Evolutionary conservation across 768 basidiomycete species (phyloP), one percentile per base, ranked within the genome.

Genomic region (Clitopilus hobsonii): DNA sequence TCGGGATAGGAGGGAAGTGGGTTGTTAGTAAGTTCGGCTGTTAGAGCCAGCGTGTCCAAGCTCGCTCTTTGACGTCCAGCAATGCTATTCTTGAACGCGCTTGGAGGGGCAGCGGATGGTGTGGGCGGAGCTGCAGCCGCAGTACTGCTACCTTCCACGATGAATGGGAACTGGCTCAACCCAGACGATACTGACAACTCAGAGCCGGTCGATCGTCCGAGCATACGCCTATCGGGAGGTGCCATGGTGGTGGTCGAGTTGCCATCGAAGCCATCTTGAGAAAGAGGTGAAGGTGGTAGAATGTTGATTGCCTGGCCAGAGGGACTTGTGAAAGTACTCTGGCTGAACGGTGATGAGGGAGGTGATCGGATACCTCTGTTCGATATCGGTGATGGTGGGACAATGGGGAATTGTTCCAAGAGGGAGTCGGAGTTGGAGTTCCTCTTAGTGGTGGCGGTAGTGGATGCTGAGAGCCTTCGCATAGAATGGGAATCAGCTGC

Each of bases 351-450:
- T 8, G 89, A 91, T 54, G 84, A 83, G 30, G 87, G 86, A 5
- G 88, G 88, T 2, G 88, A 84, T 57, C 89, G 77, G 61, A 84
- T 73, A 8, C 89, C 90, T 52, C 86, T 77, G 60, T 89, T 83
- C n/a, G 89, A 91, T 56, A 93, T 91, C 5, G 91, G 91, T 6
- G 90, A 91, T 1, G 91, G 91, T 22, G 91, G 91, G 7, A 94
- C 90, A 66, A 94, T 92, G 29, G 89, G 89, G 77, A 94, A 94
- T 13, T 83, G 86, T 68, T 91, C 91, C 24, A 93, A 77, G 60
- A 93, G 90, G 2, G 90, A 92, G 65, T 93, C 90, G 24, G 89
- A 88, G 49, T 81, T 80, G 18, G 41, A 45, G 22, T 45, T 45
- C 22, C 41, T 45, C 41, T 45, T 45, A 8, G 41, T 45, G 4